Base-by-base conservation (phyloP, 805 yeast species). In the Yarrowia sp. region DNA sequence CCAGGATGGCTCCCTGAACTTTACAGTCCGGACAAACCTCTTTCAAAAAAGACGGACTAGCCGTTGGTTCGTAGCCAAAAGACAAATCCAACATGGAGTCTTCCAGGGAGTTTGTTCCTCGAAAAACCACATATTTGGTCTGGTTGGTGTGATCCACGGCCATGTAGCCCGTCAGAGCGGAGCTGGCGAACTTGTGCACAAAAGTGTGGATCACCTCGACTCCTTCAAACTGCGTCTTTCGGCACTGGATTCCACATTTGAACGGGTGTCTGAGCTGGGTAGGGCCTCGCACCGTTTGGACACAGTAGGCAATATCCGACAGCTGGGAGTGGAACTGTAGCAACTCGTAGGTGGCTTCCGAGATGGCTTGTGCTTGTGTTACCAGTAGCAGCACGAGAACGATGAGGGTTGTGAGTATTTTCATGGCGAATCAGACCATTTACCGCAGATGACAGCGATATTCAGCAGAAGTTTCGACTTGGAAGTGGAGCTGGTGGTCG, bases 41-140 rank as follows among this genome's bases (percentile, higher is more conserved):
- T 7, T 36, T 9, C 21, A 54, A 44, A n/a, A 54, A 54, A 24
- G 35, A 24, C 19, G 61, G 61, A 12, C 46, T 54, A 21, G 14
- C 46, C 9, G 61, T 11, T 4, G 46, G 61, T 8, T 54, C 46
- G 7, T 54, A 11, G 44, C 61, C 46, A 26, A 54, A 36, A 14
- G 61, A 54, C n/a, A 54, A 24, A 54, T 54, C 61, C 33, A 54
- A 8, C 44, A 54, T 16, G 5, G 61, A 32, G 35, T 54, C 61
- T 28, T 54, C 61, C 33, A 54, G 33, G 24, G 61, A 54, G 61
- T 54, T 54, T 11, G 61, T 54, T 33, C 61, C 61, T 14, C 61
- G 44, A 19, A 54, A 54, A 9, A 54, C 61, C 17, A 54, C 46
- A 24, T 54, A 54, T 24, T 54, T 54, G 14, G 61, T 54, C 46